Evolutionary conservation across 495 filamentous ascomycete species (phyloP), one percentile per base, ranked within the genome.

Genomic region (Rhypophila decipiens): DNA sequence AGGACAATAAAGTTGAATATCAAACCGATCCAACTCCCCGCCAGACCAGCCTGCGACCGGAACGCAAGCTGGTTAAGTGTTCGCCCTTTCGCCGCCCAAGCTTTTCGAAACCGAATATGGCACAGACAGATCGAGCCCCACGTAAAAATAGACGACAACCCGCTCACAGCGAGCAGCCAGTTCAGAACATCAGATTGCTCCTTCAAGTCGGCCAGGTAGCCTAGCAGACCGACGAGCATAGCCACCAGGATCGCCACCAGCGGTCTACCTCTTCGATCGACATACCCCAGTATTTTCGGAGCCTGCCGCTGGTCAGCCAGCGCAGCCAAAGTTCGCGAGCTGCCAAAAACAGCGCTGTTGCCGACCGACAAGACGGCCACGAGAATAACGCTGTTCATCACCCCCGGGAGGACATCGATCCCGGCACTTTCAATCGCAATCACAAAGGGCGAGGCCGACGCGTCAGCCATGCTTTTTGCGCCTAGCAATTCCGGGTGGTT

Each of bases 311-410:
- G 87, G 55, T 94, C 88, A 36, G 90, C 88, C 7, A 95, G 74
- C 3, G 89, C 89, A 20, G 87, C 86, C 4, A 95, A 78, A 5
- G 89, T 94, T 59, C 89, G 81, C 3, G 88, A 91, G 22, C 84
- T 88, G 18, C 89, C 90, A 55, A 91, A 95, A 31, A 95, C 80
- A 29, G 87, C 81, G 5, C 85, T 87, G 64, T 95, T 95, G 17
- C 87, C 90, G 42, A 95, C 89, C 9, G 86, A 90, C 5, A 95
- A 61, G 23, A 95, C 88, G 15, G 90, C 84, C 55, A 95, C 80
- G 65, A 95, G 78, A 61, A 95, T 91, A 17, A 95, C 88, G 22
- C 80, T 81, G 60, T 95, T 95, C 85, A 95, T 90, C 42, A 95
- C 73, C 0, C 86, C 90, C 2, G 84, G 84, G 5, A 94, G 75